phyloP scores from a whole-genome alignment of 257 asterid genomes.

The Nicotiana sylvestris region DNA sequence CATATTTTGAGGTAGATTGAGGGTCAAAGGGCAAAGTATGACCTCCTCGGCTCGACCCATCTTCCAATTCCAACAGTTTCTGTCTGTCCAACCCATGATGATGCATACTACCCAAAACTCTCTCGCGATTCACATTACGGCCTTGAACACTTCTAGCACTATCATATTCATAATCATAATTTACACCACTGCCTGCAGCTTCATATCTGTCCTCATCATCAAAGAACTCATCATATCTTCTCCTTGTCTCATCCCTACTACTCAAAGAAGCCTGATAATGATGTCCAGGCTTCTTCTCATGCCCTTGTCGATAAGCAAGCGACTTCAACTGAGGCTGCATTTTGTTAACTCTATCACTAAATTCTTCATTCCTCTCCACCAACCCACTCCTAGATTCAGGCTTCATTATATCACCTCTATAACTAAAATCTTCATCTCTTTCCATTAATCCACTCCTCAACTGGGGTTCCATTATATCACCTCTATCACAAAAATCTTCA shows the following conservation, averaged over 20 bases:
- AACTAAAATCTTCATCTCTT: neutral
- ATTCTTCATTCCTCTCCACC: neutral
- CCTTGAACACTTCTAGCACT: neutral
- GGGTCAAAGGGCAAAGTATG: neutral
- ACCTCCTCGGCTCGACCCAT: constrained; percentile 3
- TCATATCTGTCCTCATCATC: constrained; percentile 2
- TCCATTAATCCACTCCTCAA: neutral
- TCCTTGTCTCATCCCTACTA: constrained; percentile 7
- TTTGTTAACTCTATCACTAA: neutral
- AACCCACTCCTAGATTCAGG: neutral
- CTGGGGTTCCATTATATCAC: neutral
- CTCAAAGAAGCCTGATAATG: constrained; percentile 1
- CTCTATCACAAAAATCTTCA: neutral
- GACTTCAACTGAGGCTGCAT: neutral
- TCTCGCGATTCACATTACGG: neutral
- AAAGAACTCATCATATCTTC: constrained; percentile 7
- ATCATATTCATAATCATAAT: constrained; percentile 10
- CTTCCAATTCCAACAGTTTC: constrained; percentile 7
- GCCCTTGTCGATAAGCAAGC: neutral
- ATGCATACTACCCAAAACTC: neutral
- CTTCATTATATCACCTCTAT: neutral
- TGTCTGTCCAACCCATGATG: neutral
- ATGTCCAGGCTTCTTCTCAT: neutral
- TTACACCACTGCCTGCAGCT: neutral
- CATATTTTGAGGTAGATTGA: constrained; percentile 7